Evolutionary conservation across 805 yeast species (phyloP), one percentile per base, ranked within the genome.

Genomic region (Kazachstania africana): DNA sequence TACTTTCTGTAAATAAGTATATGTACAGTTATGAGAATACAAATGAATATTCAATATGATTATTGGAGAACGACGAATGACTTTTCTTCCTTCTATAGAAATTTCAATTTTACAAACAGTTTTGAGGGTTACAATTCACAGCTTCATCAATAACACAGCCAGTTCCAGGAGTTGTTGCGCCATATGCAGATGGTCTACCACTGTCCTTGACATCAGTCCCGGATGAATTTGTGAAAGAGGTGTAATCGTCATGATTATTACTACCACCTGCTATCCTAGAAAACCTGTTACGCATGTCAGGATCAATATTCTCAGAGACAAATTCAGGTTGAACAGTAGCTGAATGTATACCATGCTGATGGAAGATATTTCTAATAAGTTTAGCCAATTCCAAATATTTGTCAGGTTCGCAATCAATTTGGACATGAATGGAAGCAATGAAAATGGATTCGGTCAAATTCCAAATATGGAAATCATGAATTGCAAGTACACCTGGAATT

Each of bases 271-370:
- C 43, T 19, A 57, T 44, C 21, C 50, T 47, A 5, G 61, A 53
- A 29, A 58, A 48, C 34, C 56, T 51, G 40, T 57, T 46, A 34
- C 51, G 50, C 26, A 48, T 49, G 20, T 53, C 59, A 6, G 51
- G 43, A 12, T 55, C 44, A 12, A 55, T 47, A n/a, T 48, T 40
- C 8, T 53, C 48, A 5, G 47, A 41, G 4, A 65, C 53, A 47
- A 88, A 91, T 60, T 88, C 98, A 0, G 98, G 98, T 59, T 88
- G 98, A 31, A 91, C 87, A 2, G 98, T 88, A 13, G 88, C 94
- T 23, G 91, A 79, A 48, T 87, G 94, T 38, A 88, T 77, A 27
- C 94, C 95, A 50, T 77, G 78, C 17, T 68, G 74, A 47, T 83
- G 94, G 47, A 88, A 66, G 28, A 85, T 75, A 32, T 71, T 70